Evolutionary conservation across 805 yeast species (phyloP).

Genomic region (Ogataea methylovora): DNA sequence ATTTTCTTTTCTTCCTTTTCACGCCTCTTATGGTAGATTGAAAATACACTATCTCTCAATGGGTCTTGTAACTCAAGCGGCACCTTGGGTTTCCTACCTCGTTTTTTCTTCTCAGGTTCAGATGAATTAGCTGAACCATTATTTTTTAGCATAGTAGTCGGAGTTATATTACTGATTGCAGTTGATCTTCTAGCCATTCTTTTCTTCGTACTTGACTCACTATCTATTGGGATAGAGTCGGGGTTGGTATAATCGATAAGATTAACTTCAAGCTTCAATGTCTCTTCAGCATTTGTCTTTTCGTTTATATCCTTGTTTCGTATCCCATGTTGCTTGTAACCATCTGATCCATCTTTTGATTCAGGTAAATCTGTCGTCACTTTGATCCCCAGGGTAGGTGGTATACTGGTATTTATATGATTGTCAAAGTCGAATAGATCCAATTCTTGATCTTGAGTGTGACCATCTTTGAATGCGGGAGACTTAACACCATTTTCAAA

Average conservation of each 20-base stretch:
- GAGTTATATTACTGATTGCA: too few species aligned
- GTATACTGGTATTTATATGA: slow-evolving; percentile 14
- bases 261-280: slow-evolving; percentile 12
- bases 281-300: neutral
- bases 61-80: slow-evolving; percentile 32
- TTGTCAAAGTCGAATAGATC: slow-evolving; percentile 31
- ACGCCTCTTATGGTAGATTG: slow-evolving; percentile 47
- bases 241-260: slow-evolving; percentile 5
- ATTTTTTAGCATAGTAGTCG: too few species aligned
- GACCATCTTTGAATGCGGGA: neutral
- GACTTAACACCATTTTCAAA: too few species aligned
- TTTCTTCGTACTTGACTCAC: too few species aligned
- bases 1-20: slow-evolving; percentile 58
- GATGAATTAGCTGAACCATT: too few species aligned
- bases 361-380: slow-evolving; percentile 4
- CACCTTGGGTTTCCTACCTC: too few species aligned
- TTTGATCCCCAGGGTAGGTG: slow-evolving; percentile 16
- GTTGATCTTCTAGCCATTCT: too few species aligned
- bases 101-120: slow-evolving; percentile 1
- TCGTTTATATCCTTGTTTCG: slow-evolving; percentile 1
- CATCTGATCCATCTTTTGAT: neutral
- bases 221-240: too few species aligned
- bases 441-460: too few species aligned
- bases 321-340: slow-evolving; percentile 1
- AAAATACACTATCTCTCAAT: slow-evolving; percentile 36